A percentile compares a stretch with the other conserved stretches of the same genome.
phyloP scores from a whole-genome alignment of 1,139 yeast species.

The Groenewaldozyma auringiensis region DNA sequence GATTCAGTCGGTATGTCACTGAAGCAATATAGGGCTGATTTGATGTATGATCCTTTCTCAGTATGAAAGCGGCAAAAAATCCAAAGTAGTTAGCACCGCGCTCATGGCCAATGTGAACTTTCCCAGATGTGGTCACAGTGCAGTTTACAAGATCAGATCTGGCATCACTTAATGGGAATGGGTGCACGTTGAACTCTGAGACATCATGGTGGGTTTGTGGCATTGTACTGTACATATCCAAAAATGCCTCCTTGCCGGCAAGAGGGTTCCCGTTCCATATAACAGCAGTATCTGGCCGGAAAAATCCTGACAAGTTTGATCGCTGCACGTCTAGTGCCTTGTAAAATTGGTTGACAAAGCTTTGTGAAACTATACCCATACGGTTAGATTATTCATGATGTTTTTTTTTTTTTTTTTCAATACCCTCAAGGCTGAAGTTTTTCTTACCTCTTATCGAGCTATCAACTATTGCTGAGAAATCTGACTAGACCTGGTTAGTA shows the following conservation, averaged over 20 bases:
- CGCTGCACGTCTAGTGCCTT: constrained; percentile 19
- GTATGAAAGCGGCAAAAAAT: constrained; percentile 28
- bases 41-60: constrained; percentile 21
- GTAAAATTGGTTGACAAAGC: constrained; percentile 20
- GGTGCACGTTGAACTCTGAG: constrained; percentile 30
- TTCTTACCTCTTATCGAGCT: neutral
- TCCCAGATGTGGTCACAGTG: constrained; percentile 27
- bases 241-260: constrained; percentile 31
- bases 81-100: constrained; percentile 26
- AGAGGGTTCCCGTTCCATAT: constrained; percentile 37
- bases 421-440: neutral
- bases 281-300: constrained; percentile 27
- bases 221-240: constrained; percentile 25
- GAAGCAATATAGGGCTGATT: constrained; percentile 21
- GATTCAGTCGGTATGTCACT: constrained; percentile 29
- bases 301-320: constrained; percentile 21
- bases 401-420: neutral
- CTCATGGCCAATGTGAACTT: constrained; percentile 27
- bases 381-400: neutral
- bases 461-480: neutral
- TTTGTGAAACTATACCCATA: constrained; percentile 15
- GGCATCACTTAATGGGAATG: constrained; percentile 24
- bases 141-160: constrained; percentile 15
- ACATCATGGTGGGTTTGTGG: constrained; percentile 30
- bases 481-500: constrained; percentile 1